phyloP scores from a whole-genome alignment of 768 basidiomycete genomes.

The Mycena epipterygia region DNA sequence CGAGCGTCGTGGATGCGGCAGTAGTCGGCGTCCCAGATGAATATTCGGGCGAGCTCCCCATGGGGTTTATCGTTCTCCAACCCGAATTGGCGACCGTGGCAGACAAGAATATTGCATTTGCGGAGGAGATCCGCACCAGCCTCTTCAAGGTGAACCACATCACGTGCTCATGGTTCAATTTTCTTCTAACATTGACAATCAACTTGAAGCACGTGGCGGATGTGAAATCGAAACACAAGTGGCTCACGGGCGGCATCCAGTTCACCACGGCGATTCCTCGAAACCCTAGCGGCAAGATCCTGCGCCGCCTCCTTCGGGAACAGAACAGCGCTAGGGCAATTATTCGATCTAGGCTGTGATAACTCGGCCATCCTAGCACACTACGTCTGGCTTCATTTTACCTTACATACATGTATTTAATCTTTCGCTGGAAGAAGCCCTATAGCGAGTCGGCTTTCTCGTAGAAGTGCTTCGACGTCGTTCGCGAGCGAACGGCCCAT shows the following conservation, averaged over 20 bases:
- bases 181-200: neutral
- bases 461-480: constrained; percentile 17
- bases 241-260: constrained; percentile 57
- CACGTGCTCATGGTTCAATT: constrained; percentile 9
- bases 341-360: constrained; percentile 5
- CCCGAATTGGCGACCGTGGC: constrained; percentile 12
- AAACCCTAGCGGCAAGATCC: constrained; percentile 48
- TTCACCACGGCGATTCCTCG: constrained; percentile 60
- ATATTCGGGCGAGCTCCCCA: constrained; percentile 47
- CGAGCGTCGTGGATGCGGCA: constrained; percentile 42
- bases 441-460: constrained; percentile 6
- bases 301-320: constrained; percentile 14
- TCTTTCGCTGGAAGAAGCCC: constrained; percentile 6
- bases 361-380: too few relatives aligned
- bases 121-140: constrained; percentile 3
- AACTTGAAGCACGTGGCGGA: constrained; percentile 52
- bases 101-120: constrained; percentile 26
- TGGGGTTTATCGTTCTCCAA: constrained; percentile 52
- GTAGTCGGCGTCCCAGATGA: constrained; percentile 46
- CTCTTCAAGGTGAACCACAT: constrained; percentile 25
- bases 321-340: neutral
- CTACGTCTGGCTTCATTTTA: neutral
- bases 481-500: constrained; percentile 7
- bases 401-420: constrained; percentile 2
- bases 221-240: constrained; percentile 58